Conservation (phyloP, 2,329 filamentous ascomycete genomes). For the Diplodia scrobiculata region DNA sequence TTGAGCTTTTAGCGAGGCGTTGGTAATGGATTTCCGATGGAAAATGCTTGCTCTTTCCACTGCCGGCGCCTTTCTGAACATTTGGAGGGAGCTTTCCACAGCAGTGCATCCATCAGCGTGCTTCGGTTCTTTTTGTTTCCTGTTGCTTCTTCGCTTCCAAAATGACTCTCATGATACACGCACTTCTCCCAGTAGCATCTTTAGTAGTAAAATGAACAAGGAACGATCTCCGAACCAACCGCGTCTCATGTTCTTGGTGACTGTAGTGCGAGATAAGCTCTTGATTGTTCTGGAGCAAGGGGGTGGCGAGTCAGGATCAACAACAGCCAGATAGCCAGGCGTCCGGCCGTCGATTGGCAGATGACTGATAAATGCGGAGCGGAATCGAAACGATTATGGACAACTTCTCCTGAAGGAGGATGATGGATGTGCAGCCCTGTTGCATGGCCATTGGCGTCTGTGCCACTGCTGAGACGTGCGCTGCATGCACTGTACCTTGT, state of each 20-base stretch:
- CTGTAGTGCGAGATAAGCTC: background rate
- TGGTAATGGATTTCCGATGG: background rate
- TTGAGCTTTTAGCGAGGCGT: slow-evolving; percentile 27
- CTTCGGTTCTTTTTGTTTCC: background rate
- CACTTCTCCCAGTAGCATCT: background rate
- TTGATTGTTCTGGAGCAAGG: background rate
- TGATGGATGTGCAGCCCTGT: background rate
- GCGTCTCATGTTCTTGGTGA: background rate
- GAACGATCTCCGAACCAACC: background rate
- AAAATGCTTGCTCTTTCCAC: background rate
- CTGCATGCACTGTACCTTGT: background rate
- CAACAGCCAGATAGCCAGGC: background rate
- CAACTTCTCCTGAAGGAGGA: background rate
- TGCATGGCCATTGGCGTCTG: background rate
- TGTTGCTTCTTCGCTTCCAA: background rate
- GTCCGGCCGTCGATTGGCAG: background rate
- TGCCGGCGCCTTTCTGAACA: background rate
- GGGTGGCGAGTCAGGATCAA: background rate
- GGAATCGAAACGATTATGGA: background rate
- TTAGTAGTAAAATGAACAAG: background rate
- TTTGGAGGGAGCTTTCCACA: background rate
- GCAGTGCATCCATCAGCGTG: background rate
- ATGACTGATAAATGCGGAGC: background rate
- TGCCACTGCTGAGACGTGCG: background rate
- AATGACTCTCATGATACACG: background rate